Percentiles rank a stretch among this genome's conserved stretches.
phyloP scores from a whole-genome alignment of 257 asterid genomes.

The Przewalskia tangutica region DNA sequence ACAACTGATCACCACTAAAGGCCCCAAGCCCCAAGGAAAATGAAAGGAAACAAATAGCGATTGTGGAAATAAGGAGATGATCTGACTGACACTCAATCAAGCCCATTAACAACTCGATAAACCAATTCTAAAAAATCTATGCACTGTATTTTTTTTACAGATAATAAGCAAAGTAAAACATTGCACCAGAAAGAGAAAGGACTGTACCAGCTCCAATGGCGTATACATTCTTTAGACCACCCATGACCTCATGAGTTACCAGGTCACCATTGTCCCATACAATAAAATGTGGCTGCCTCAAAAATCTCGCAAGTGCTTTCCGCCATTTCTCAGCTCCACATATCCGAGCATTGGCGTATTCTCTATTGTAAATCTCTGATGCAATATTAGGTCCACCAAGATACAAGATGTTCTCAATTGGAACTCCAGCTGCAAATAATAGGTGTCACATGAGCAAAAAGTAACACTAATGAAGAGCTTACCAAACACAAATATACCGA shows the following conservation, averaged over 20 bases:
- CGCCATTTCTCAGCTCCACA: conserved; percentile 94
- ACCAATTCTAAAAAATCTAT: not conserved
- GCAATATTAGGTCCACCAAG: conserved; percentile 95
- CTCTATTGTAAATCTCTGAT: conserved; percentile 83
- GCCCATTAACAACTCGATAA: not conserved
- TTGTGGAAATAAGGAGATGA: not conserved
- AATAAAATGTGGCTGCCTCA: conserved; percentile 86
- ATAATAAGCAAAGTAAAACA: not conserved
- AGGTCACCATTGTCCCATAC: conserved; percentile 91
- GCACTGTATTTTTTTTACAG: not conserved
- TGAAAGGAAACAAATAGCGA: not conserved
- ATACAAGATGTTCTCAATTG: conserved; percentile 76
- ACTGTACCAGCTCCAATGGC: conserved; percentile 82
- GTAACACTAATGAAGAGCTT: not conserved
- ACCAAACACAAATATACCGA: not conserved
- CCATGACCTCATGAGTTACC: conserved; percentile 90
- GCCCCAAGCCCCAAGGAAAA: not conserved
- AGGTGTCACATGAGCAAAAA: not conserved
- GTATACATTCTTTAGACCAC: conserved; percentile 81
- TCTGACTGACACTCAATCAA: not conserved
- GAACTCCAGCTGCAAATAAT: conserved; percentile 51
- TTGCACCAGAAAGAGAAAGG: conserved; percentile 3
- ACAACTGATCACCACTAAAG: not conserved
- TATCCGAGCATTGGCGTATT: conserved; percentile 83
- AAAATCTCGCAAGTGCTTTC: conserved; percentile 67